Conservation (phyloP, 2,329 filamentous ascomycete genomes). For the Alternaria incomplexa region DNA sequence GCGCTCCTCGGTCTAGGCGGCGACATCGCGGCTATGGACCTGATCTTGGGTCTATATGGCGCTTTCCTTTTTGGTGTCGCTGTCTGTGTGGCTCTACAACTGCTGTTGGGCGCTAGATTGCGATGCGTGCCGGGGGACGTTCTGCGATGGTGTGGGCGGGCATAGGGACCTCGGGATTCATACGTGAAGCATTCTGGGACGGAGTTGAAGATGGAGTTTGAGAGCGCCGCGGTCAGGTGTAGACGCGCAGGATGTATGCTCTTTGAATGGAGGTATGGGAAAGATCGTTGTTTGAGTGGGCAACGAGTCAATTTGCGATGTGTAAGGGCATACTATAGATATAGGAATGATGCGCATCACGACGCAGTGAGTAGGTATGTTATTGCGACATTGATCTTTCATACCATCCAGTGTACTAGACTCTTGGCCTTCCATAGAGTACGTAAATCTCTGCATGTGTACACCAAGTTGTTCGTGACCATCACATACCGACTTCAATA, state of each 20-base stretch:
- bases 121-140: accelerated
- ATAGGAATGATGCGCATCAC: background rate
- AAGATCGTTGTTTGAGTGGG: no score
- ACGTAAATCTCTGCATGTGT: no score
- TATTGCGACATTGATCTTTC: no score
- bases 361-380: no score
- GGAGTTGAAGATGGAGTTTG: background rate
- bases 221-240: no score
- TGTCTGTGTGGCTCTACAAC: accelerated
- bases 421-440: no score
- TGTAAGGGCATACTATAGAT: background rate
- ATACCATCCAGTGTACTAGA: no score
- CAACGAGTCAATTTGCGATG: background rate
- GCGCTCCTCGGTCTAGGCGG: background rate
- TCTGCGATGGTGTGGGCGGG: background rate
- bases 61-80: background rate
- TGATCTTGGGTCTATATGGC: background rate
- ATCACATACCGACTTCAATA: no score
- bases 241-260: no score
- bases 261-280: no score
- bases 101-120: background rate
- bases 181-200: accelerated
- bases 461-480: no score
- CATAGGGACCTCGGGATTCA: accelerated
- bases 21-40: background rate